phyloP scores from a whole-genome alignment of 2,329 filamentous ascomycete genomes.

The Aspergillus sp. region DNA sequence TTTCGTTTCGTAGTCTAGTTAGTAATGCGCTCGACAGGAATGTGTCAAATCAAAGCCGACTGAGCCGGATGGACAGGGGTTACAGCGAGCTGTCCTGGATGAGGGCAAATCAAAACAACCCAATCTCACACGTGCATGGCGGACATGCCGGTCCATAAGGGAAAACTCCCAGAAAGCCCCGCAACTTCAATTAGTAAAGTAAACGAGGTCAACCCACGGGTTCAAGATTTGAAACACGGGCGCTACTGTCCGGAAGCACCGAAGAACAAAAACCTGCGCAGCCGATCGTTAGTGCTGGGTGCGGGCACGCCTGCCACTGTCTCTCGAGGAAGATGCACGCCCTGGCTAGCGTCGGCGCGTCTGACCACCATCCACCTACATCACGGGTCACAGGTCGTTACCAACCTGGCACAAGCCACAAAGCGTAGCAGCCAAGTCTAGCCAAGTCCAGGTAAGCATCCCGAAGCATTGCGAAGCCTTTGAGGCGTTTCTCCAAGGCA shows the following conservation, averaged over 20 bases:
- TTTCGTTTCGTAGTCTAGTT: neutral
- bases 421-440: neutral
- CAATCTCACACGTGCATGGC: neutral
- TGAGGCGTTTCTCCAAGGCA: neutral
- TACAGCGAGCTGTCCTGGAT: no score
- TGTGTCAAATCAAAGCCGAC: neutral
- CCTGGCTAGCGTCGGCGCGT: neutral
- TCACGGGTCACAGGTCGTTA: neutral
- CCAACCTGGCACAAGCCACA: neutral
- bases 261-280: neutral
- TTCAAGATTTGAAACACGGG: neutral
- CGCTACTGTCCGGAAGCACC: neutral
- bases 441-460: conserved; percentile 7
- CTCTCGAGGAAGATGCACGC: neutral
- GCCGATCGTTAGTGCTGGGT: neutral
- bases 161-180: neutral
- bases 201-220: neutral
- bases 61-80: neutral
- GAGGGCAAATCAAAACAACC: neutral
- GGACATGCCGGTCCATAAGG: neutral
- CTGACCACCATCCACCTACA: neutral
- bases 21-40: no score
- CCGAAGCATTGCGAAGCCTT: conserved; percentile 9
- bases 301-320: neutral
- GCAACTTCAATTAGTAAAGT: neutral